Evolutionary conservation across 1,284 basidiomycete species (phyloP), one percentile per base, ranked within the genome.

Genomic region (Trichosporon sp.): DNA sequence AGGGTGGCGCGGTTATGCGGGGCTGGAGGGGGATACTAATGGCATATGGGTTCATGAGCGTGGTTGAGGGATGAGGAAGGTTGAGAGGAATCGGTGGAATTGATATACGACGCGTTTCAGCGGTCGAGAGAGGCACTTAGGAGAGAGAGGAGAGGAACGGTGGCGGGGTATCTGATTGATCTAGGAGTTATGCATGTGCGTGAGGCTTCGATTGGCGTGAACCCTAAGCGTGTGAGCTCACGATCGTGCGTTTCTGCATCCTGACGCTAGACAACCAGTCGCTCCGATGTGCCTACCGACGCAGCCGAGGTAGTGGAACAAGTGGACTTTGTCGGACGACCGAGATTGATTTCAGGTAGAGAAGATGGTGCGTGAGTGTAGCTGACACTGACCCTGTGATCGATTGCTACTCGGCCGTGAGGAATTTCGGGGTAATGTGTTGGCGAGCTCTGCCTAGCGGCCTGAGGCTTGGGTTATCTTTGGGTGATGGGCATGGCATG

Each of bases 141-240:
- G n/a, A 54, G 51, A 7, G 8, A 11, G 10, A 54, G 54, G 26
- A 31, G 26, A 31, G 31, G 56, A 61, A 14, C 38, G 19, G 31
- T 8, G 12, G 14, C 26, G 31, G 31, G 31, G 14, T 61, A 35
- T 35, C 56, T 61, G 56, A 35, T 32, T 61, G 26, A 32, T 61
- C 31, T 63, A 16, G 12, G 31, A 35, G 59, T n/a, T 63, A 63
- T 63, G 59, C 59, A 63, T 63, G 59, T 37, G 32, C 59, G 32
- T 63, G 59, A 35, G 59, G 32, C 31, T 2, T 16, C 59, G 59
- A n/a, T 35, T 14, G 54, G 12, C 4, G 11, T 59, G 2, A 63
- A 63, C 59, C n/a, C 59, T 37, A 63, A 35, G 8, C 4, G 8
- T 1, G 14, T 6, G 26, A 26, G 59, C 32, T 37, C 35, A 37